phyloP scores from a whole-genome alignment of 495 filamentous ascomycete genomes.

The Cairneyella variabilis region DNA sequence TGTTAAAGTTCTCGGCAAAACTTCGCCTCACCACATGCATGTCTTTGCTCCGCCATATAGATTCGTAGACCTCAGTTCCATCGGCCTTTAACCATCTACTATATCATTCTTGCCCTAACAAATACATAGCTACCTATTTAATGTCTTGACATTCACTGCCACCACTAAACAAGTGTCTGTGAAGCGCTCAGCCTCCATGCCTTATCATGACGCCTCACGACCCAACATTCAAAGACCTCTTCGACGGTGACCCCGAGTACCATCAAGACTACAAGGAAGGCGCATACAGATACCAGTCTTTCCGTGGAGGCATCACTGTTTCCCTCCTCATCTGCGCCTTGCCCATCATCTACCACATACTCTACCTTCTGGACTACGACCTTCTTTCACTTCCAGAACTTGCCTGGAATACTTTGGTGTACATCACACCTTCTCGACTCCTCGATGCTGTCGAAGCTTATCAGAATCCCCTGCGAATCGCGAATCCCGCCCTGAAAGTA shows the following conservation, averaged over 20 bases:
- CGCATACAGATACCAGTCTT: background rate
- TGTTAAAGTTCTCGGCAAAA: background rate
- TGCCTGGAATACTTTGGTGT: constrained; percentile 63
- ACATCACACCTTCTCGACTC: constrained; percentile 54
- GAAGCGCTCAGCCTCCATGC: constrained; percentile 26
- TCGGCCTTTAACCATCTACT: no score
- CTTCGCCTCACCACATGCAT: background rate
- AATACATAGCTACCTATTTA: no score
- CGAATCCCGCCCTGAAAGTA: constrained; percentile 17
- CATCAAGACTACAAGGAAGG: constrained; percentile 26
- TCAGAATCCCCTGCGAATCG: constrained; percentile 20
- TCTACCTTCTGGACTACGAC: constrained; percentile 32
- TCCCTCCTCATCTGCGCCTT: constrained; percentile 35
- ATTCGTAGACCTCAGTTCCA: no score
- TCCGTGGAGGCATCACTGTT: constrained; percentile 27
- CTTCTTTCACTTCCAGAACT: constrained; percentile 34
- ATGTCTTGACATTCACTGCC: no score
- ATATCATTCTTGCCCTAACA: no score
- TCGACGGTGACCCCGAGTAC: constrained; percentile 27
- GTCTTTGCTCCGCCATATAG: no score
- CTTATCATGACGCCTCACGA: constrained; percentile 24
- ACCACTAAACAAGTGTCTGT: no score
- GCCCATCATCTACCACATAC: constrained; percentile 39
- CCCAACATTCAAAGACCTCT: constrained; percentile 11
- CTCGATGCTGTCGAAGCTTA: constrained; percentile 54